A percentile compares a stretch with the other conserved stretches of the same genome.
Conservation (phyloP, 768 basidiomycete genomes). For the Kwoniella mangroviensis region DNA sequence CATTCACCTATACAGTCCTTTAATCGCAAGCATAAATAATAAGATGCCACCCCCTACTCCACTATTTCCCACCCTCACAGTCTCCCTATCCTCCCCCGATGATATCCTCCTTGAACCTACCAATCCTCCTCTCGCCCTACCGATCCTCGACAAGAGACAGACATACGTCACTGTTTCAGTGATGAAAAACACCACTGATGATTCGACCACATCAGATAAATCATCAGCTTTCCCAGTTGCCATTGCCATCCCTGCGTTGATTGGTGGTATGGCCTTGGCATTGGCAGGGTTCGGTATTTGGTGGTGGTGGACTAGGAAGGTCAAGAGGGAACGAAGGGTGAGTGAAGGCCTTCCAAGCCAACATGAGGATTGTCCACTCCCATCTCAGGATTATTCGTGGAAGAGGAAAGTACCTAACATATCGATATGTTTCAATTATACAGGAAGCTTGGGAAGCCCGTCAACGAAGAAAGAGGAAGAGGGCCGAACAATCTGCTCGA, state of each 20-base stretch:
- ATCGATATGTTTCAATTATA: background rate
- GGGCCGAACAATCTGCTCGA: constrained; percentile 20
- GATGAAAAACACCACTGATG: constrained; percentile 4
- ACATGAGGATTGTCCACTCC: too few relatives aligned
- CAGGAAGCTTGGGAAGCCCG: constrained; percentile 26
- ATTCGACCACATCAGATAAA: constrained; percentile 1
- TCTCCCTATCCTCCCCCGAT: background rate
- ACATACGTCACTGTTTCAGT: constrained; percentile 21
- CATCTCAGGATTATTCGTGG: too few relatives aligned
- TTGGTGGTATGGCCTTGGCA: constrained; percentile 48
- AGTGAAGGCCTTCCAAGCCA: constrained; percentile 12
- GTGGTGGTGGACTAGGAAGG: constrained; percentile 30
- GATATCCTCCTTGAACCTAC: constrained; percentile 9
- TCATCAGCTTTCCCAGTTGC: constrained; percentile 34
- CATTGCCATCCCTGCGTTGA: constrained; percentile 46
- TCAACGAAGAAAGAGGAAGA: constrained; percentile 23
- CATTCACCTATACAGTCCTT: background rate
- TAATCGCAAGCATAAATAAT: background rate
- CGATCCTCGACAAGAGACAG: constrained; percentile 13
- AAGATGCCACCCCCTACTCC: constrained; percentile 14
- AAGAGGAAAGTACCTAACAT: too few relatives aligned
- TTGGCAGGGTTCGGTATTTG: constrained; percentile 31
- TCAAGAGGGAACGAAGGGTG: constrained; percentile 34
- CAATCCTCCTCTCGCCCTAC: background rate
- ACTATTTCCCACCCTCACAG: background rate